Conservation (phyloP, 1,284 basidiomycete genomes). For the Agroathelia rolfsii region DNA sequence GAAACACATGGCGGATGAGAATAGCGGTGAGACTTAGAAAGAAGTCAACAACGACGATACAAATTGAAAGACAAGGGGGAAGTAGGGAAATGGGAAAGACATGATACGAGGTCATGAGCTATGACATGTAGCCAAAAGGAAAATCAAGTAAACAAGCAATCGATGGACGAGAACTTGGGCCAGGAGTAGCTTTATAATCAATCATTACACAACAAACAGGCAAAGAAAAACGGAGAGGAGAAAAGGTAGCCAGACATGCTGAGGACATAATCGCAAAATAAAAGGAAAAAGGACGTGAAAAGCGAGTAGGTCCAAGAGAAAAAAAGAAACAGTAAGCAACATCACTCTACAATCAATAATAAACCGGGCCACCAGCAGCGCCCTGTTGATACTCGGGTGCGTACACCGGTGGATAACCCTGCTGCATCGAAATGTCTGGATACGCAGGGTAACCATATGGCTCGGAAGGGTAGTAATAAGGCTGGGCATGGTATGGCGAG, state of each 20-base stretch:
- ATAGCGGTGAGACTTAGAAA: conserved; percentile 6
- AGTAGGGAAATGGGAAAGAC: conserved; percentile 6
- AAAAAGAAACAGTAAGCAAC: too few relatives aligned
- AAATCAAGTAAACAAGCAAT: too few relatives aligned
- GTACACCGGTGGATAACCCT: conserved; percentile 59
- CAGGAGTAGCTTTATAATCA: conserved; percentile 18
- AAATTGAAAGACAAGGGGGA: conserved; percentile 8
- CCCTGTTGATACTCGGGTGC: conserved; percentile 39
- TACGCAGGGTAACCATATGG: conserved; percentile 55
- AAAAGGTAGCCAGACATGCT: too few relatives aligned
- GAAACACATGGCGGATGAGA: conserved; percentile 2
- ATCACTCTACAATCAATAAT: too few relatives aligned
- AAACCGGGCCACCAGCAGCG: conserved; percentile 42
- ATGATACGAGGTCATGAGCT: conserved; percentile 3
- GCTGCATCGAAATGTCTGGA: conserved; percentile 50
- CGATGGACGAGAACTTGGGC: conserved; percentile 4
- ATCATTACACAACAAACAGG: conserved; percentile 15
- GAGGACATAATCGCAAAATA: too few relatives aligned
- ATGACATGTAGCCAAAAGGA: too few relatives aligned
- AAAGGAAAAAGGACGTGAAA: too few relatives aligned
- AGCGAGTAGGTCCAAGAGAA: too few relatives aligned
- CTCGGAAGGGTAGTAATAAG: conserved; percentile 59
- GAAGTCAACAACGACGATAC: conserved; percentile 7
- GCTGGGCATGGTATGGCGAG: conserved; percentile 42
- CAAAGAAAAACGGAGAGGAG: conserved; percentile 12